Percentiles rank a stretch among this genome's conserved stretches.
phyloP scores from a whole-genome alignment of 495 filamentous ascomycete species.

The Aspergillus incahuasiensis region DNA sequence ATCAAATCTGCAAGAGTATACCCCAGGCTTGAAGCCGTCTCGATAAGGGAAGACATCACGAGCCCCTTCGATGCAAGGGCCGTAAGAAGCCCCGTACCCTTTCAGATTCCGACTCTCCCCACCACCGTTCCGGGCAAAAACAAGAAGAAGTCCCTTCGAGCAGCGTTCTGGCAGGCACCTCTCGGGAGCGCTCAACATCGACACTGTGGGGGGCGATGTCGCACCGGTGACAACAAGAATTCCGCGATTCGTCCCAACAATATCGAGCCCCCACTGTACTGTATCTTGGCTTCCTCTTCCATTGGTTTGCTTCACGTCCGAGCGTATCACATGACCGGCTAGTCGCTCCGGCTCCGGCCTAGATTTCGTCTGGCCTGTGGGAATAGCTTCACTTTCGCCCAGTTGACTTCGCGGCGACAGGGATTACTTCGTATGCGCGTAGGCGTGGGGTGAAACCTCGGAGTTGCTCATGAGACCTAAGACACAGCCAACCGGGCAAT shows the following conservation, averaged over 20 bases:
- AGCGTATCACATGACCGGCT: background rate
- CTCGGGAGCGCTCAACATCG: no score
- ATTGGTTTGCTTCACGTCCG: background rate
- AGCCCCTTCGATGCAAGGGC: background rate
- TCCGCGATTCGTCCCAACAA: background rate
- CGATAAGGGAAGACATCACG: no score
- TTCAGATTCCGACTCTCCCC: no score
- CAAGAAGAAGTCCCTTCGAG: no score
- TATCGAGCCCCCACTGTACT: background rate
- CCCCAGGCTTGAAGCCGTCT: background rate
- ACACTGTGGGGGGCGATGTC: background rate
- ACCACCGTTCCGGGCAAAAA: no score
- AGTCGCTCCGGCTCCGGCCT: background rate
- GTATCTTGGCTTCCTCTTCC: background rate
- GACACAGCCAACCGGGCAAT: no score
- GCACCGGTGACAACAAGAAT: background rate
- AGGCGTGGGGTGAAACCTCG: slow-evolving; percentile 7
- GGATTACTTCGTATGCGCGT: slow-evolving; percentile 2
- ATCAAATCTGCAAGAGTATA: background rate
- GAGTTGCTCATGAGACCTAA: no score
- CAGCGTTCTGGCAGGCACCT: no score
- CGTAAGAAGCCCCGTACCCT: background rate
- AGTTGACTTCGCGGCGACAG: slow-evolving; percentile 1
- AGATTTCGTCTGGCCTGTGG: background rate
- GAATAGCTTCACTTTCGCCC: slow-evolving; percentile 4